Evolutionary conservation across 1,284 basidiomycete species (phyloP).

Genomic region (Earliella scabrosa): DNA sequence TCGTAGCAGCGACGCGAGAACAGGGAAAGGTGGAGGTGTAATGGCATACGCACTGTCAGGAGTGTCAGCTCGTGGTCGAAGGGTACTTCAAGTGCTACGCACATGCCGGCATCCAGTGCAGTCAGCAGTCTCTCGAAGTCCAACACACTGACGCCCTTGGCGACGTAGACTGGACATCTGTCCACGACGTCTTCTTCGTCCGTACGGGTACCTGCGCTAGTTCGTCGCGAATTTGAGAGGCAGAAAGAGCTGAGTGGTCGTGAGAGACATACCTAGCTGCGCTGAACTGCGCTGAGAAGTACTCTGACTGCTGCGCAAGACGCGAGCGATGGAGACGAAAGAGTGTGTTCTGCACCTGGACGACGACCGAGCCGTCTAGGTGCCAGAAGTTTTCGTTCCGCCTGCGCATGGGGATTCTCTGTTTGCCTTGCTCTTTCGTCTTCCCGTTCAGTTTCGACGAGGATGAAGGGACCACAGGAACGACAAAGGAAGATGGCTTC

Average conservation of each 20-base stretch:
- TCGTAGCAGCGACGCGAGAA: slow-evolving; percentile 36
- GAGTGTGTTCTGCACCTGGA: slow-evolving; percentile 35
- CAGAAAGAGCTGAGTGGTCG: background rate
- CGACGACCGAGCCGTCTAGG: slow-evolving; percentile 41
- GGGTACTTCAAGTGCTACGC: slow-evolving; percentile 14
- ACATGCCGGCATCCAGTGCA: slow-evolving; percentile 43
- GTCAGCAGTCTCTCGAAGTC: slow-evolving; percentile 41
- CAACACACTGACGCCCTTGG: slow-evolving; percentile 25
- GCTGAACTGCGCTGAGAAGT: slow-evolving; percentile 37
- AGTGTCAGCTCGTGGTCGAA: background rate
- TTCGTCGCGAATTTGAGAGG: background rate
- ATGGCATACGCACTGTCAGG: slow-evolving; percentile 29
- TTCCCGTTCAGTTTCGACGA: background rate
- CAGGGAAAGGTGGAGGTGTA: slow-evolving; percentile 30
- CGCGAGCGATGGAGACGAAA: slow-evolving; percentile 44
- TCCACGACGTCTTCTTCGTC: slow-evolving; percentile 27
- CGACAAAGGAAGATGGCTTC: background rate
- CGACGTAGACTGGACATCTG: slow-evolving; percentile 33
- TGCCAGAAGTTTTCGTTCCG: slow-evolving; percentile 36
- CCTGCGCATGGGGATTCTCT: background rate
- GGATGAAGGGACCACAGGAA: background rate
- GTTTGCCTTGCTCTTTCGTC: slow-evolving; percentile 3
- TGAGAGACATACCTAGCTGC: slow-evolving; percentile 15
- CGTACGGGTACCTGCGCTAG: background rate
- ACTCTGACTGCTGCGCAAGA: slow-evolving; percentile 37